These are phyloP conservation scores for Tausonia pullulans DNA, from an alignment of 1,284 basidiomycete species.

Conservation along the genomic window DNA sequence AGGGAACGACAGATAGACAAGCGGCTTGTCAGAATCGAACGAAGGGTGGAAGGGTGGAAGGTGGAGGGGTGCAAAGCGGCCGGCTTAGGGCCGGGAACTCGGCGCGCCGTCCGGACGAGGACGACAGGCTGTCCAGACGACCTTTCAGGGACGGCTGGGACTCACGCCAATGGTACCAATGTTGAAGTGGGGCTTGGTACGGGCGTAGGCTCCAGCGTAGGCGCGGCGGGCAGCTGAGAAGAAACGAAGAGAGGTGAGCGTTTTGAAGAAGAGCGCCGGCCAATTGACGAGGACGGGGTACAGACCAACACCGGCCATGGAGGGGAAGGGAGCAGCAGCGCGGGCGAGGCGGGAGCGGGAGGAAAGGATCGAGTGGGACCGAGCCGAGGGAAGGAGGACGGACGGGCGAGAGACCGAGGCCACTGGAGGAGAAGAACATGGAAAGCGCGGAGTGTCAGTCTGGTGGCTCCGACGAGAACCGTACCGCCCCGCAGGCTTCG, in stretches of 20 bases:
- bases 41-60: no score
- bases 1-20: background rate
- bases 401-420: background rate
- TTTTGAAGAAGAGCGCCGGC: background rate
- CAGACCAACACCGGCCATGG: background rate
- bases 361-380: background rate
- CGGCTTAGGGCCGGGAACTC: background rate
- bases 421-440: background rate
- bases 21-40: background rate
- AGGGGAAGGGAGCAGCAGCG: background rate
- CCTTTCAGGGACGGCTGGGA: background rate
- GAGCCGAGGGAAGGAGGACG: background rate
- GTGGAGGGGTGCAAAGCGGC: background rate
- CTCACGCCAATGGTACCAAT: conserved; percentile 74
- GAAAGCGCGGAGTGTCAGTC: no score
- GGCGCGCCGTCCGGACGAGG: no score
- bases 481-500: no score
- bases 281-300: background rate
- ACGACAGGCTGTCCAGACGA: background rate
- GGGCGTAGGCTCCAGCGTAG: conserved; percentile 60
- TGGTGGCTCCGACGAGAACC: no score
- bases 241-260: background rate
- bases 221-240: conserved; percentile 23
- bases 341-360: background rate
- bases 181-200: conserved; percentile 91